Percentiles rank a stretch among this genome's conserved stretches.
phyloP scores from a whole-genome alignment of 345 rosid species.

The Camelina neglecta region DNA sequence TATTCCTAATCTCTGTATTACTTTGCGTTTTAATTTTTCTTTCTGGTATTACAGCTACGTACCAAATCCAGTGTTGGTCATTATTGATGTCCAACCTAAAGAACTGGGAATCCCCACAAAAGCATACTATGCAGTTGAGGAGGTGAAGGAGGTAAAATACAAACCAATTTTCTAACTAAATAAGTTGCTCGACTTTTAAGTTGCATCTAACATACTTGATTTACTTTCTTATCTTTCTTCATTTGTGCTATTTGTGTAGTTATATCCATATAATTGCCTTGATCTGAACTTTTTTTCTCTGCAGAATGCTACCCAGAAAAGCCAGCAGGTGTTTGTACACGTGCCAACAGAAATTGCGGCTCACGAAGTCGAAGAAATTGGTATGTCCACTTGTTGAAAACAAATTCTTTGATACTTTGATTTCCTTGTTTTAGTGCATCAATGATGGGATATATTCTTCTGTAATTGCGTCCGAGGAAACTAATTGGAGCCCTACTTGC shows the following conservation, averaged over 20 bases:
- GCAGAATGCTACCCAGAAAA: constrained; percentile 92
- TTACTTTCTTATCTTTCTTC: constrained; percentile 7
- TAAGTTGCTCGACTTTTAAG: constrained; percentile 4
- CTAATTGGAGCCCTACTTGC: not conserved
- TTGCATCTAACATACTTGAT: constrained; percentile 3
- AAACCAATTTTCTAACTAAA: not conserved
- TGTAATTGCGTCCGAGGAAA: not conserved
- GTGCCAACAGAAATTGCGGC: constrained; percentile 85
- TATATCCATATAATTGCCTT: not conserved
- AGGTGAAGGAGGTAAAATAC: constrained; percentile 52
- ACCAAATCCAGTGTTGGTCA: constrained; percentile 85
- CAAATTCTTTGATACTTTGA: not conserved
- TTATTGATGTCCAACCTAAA: constrained; percentile 84
- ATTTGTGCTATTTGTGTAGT: not conserved
- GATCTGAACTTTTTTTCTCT: not conserved
- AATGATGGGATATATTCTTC: not conserved
- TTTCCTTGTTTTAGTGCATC: constrained; percentile 18
- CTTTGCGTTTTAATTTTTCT: constrained; percentile 6
- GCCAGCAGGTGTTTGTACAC: constrained; percentile 82
- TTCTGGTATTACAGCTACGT: constrained; percentile 66
- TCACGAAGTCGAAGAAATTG: constrained; percentile 90
- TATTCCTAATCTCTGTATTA: not conserved
- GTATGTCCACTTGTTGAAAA: constrained; percentile 48
- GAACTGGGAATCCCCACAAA: constrained; percentile 91
- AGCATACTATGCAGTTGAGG: constrained; percentile 78